Base-by-base conservation (phyloP, 139 green algal species). In the Tetradesmus lagerheimii region DNA sequence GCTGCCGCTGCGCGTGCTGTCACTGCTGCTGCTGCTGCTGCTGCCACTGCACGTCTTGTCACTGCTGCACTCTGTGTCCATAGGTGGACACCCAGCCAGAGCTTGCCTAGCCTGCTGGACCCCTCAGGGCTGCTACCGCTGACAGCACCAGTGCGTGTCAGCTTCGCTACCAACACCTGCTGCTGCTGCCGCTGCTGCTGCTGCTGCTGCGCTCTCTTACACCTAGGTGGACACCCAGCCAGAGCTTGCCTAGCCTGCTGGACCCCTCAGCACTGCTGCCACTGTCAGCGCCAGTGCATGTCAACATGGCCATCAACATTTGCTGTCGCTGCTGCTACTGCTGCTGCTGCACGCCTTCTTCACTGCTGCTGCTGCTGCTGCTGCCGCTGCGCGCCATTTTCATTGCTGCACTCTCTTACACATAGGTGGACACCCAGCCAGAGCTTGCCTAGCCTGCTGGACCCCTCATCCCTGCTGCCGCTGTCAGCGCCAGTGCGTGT, bases 381-480 rank as follows among this genome's bases (percentile, higher is more conserved):
- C 62, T 11, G 45, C 45, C 45, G 45, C 45, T 53, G 45, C 6
- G 45, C 45, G 45, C 45, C 14, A 12, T 12, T 31, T n/a, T n/a
- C 0, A n/a, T 1, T 71, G 57, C 57, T 71, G 34, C 74, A 31
- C 74, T 43, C 0, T 15, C 45, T 47, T 29, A 27, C 6, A 83
- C 80, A 27, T 64, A 88, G 83, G 64, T 80, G 83, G 83, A 80
- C 83, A 2, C 83, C 83, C 27, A 80, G 83, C 38, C 83, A 88
- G 38, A 34, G 29, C 5, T 38, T 88, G 15, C 83, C 83, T 25
- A 29, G 34, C 27, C 62, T 64, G 2, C 62, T 88, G 25, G 83
- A 88, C 25, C 64, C 83, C 14, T 45, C 12, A 9, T 0, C 38
- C 2, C 38, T 88, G 27, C 20, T 15, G 1, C 62, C 62, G 1